Evolutionary conservation across 2,329 filamentous ascomycete species (phyloP).

Genomic region (Pseudonectria buxi): DNA sequence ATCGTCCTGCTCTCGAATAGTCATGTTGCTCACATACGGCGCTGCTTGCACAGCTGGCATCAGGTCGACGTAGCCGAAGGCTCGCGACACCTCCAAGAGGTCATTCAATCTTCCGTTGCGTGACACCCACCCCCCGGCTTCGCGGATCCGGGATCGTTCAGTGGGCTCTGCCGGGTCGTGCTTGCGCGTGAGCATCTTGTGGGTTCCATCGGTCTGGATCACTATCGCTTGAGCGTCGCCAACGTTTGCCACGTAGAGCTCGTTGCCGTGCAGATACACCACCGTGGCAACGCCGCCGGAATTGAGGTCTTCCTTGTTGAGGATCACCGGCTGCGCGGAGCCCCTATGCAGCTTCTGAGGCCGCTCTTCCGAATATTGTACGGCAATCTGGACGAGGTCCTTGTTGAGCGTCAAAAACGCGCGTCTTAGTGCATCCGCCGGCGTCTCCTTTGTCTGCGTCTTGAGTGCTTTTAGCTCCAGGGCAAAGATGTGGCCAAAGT

Average conservation of each 20-base stretch:
- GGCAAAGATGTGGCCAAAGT: slow-evolving; percentile 80
- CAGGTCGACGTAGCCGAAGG: slow-evolving; percentile 89
- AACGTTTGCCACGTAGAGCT: slow-evolving; percentile 90
- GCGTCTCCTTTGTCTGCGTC: slow-evolving; percentile 61
- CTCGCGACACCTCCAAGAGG: slow-evolving; percentile 79
- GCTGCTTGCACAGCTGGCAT: slow-evolving; percentile 91
- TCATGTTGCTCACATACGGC: slow-evolving; percentile 72
- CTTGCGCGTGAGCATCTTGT: slow-evolving; percentile 79
- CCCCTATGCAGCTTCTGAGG: slow-evolving; percentile 60
- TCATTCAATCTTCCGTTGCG: slow-evolving; percentile 93
- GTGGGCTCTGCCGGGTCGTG: slow-evolving; percentile 84
- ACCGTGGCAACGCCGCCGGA: slow-evolving; percentile 91
- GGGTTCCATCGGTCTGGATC: slow-evolving; percentile 78
- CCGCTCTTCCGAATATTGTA: slow-evolving; percentile 71
- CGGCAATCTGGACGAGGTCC: slow-evolving; percentile 79
- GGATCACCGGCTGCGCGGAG: slow-evolving; percentile 64
- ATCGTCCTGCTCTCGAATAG: slow-evolving; percentile 81
- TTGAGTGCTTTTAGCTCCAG: slow-evolving; percentile 73
- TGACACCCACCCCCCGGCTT: slow-evolving; percentile 93
- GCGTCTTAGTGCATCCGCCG: slow-evolving; percentile 74
- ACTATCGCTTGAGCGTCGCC: slow-evolving; percentile 94
- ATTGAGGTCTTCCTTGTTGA: slow-evolving; percentile 82
- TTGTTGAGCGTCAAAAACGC: slow-evolving; percentile 90
- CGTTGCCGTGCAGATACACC: slow-evolving; percentile 79
- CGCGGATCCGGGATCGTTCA: slow-evolving; percentile 83